Evolutionary conservation across 1,284 basidiomycete species (phyloP).

Genomic region (Puccinia novopanici): DNA sequence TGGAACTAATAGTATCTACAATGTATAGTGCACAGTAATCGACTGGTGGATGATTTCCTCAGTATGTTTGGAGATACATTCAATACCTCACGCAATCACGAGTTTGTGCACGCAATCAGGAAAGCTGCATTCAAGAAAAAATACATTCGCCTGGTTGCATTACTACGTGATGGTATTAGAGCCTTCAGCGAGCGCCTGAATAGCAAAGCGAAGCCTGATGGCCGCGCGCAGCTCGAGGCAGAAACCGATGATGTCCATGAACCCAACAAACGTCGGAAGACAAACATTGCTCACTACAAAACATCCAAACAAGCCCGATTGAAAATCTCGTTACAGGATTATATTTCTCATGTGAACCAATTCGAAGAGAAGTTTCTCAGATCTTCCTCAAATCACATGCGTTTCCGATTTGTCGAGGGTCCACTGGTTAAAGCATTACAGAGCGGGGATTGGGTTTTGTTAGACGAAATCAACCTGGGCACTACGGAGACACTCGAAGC

Average conservation of each 20-base stretch:
- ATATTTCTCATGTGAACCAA: constrained; percentile 66
- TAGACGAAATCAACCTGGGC: no score
- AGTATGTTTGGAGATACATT: constrained; percentile 85
- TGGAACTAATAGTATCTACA: neutral
- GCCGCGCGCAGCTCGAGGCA: neutral
- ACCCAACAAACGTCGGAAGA: constrained; percentile 16
- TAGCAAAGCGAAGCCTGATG: constrained; percentile 13
- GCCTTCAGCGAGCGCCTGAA: no score
- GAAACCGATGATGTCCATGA: constrained; percentile 2
- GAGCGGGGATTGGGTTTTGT: no score
- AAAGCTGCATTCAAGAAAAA: constrained; percentile 43
- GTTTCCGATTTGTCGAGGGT: no score
- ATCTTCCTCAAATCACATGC: no score
- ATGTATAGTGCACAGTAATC: no score
- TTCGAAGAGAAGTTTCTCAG: no score
- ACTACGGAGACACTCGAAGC: no score
- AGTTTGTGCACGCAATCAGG: constrained; percentile 64
- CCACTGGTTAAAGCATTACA: no score
- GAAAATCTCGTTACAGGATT: constrained; percentile 65
- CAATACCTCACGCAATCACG: constrained; percentile 83
- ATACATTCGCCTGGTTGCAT: constrained; percentile 34
- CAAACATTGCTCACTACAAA: neutral
- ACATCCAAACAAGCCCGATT: neutral
- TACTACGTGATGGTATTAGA: constrained; percentile 37
- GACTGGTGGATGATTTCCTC: constrained; percentile 76